Percentiles rank a stretch among this genome's conserved stretches.
phyloP scores from a whole-genome alignment of 352 stramenopile species.

The Globisporangium alternatum region DNA sequence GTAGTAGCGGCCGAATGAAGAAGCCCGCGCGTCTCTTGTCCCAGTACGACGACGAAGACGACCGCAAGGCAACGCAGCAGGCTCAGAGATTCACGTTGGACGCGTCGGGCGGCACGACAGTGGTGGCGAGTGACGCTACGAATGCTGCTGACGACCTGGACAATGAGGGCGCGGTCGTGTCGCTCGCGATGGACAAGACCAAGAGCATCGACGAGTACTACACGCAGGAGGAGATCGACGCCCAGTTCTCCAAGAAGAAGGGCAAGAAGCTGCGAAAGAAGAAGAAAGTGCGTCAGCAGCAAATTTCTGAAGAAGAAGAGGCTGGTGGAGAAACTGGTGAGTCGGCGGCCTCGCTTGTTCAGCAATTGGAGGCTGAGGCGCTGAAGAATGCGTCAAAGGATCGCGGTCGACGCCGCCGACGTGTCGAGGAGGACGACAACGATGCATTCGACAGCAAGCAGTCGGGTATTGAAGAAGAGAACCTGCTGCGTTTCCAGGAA shows the following conservation, averaged over 20 bases:
- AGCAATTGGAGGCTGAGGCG: slow-evolving; percentile 67
- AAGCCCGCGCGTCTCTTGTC: slow-evolving; percentile 54
- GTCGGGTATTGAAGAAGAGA: slow-evolving; percentile 33
- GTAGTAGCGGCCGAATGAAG: slow-evolving; percentile 22
- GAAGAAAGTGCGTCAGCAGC: slow-evolving; percentile 44
- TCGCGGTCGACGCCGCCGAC: slow-evolving; percentile 53
- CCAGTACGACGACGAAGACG: slow-evolving; percentile 90
- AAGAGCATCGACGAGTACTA: slow-evolving; percentile 76
- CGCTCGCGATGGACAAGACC: slow-evolving; percentile 48
- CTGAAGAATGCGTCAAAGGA: slow-evolving; percentile 35
- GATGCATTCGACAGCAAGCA: slow-evolving; percentile 29
- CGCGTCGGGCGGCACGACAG: slow-evolving; percentile 24
- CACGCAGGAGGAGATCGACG: slow-evolving; percentile 79
- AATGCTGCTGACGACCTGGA: slow-evolving; percentile 27
- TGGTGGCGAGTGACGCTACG: not conserved
- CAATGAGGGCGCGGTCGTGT: slow-evolving; percentile 48
- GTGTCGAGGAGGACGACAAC: slow-evolving; percentile 24
- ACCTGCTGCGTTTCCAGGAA: slow-evolving; percentile 64
- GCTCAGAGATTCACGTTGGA: slow-evolving; percentile 64
- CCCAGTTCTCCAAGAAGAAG: slow-evolving; percentile 84
- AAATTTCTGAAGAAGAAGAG: slow-evolving; percentile 30
- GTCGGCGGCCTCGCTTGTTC: slow-evolving; percentile 36
- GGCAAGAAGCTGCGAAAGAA: slow-evolving; percentile 72
- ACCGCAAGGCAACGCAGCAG: slow-evolving; percentile 34
- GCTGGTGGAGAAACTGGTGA: slow-evolving; percentile 18